Evolutionary conservation across 2,329 filamentous ascomycete species (phyloP).

Genomic region (Penicillium sp.): DNA sequence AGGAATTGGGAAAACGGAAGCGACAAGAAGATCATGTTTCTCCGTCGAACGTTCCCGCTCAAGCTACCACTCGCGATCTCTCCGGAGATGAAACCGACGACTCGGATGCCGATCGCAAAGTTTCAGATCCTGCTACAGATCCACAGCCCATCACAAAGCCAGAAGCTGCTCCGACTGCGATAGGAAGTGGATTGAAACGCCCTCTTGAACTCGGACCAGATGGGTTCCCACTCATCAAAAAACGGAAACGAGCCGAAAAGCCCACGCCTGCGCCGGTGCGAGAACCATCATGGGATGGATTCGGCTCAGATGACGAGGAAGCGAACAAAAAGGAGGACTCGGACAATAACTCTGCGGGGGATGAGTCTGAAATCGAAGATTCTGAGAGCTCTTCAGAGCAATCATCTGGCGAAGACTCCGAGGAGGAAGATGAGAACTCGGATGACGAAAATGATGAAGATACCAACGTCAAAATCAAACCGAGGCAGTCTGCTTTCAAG

Average conservation of each 20-base stretch:
- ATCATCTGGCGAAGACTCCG: constrained; percentile 18
- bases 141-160: constrained; percentile 39
- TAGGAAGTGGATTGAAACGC: constrained; percentile 77
- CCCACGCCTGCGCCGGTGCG: constrained; percentile 28
- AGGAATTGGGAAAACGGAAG: constrained; percentile 64
- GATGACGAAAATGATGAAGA: constrained; percentile 18
- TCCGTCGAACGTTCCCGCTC: constrained; percentile 10
- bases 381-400: constrained; percentile 3
- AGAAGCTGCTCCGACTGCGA: constrained; percentile 39
- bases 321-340: constrained; percentile 39
- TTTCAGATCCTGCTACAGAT: constrained; percentile 16
- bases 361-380: constrained; percentile 29
- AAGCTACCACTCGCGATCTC: constrained; percentile 25
- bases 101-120: constrained; percentile 27
- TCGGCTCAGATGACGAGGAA: constrained; percentile 40
- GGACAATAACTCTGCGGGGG: constrained; percentile 25
- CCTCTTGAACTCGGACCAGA: constrained; percentile 74
- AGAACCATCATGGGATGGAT: constrained; percentile 45
- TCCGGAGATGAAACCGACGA: constrained; percentile 34
- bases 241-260: constrained; percentile 65
- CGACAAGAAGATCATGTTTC: constrained; percentile 49
- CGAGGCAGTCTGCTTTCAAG: constrained; percentile 69
- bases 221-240: constrained; percentile 75
- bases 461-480: constrained; percentile 21
- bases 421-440: constrained; percentile 23